Conservation (phyloP, 805 yeast species). For the Candida ascalaphidarum region DNA sequence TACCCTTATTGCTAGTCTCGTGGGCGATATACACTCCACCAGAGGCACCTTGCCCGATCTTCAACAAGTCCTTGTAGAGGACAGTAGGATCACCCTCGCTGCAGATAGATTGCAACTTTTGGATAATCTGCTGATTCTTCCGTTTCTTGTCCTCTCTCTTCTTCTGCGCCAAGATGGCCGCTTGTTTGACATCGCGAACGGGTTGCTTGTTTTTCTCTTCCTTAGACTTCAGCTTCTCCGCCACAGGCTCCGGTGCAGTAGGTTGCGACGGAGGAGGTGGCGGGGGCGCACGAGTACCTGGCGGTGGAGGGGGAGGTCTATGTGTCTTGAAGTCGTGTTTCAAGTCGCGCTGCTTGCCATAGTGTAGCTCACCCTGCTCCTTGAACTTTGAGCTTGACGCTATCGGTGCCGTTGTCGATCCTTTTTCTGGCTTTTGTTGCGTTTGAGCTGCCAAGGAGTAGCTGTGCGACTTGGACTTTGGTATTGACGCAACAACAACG, state of each 20-base stretch:
- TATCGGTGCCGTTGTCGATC: conserved; percentile 32
- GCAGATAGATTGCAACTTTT: conserved; percentile 68
- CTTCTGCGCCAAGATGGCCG: conserved; percentile 49
- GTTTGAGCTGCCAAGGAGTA: conserved; percentile 24
- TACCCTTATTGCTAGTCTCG: conserved; percentile 38
- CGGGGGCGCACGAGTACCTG: conserved; percentile 6
- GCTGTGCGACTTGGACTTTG: conserved; percentile 35
- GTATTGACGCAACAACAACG: conserved; percentile 1
- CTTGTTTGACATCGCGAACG: conserved; percentile 43
- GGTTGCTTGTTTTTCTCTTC: conserved; percentile 21
- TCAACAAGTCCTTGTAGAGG: conserved; percentile 58
- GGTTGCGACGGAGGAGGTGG: conserved; percentile 1
- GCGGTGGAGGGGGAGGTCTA: conserved; percentile 38
- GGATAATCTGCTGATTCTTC: conserved; percentile 63
- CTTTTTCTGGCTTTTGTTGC: conserved; percentile 10
- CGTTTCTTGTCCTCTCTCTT: conserved; percentile 74
- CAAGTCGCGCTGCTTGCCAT: conserved; percentile 11
- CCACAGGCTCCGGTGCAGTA: conserved; percentile 1
- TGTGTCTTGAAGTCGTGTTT: conserved; percentile 22
- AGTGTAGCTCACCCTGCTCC: conserved; percentile 1
- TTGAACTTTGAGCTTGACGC: conserved; percentile 19
- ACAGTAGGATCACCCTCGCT: conserved; percentile 77
- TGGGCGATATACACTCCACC: conserved; percentile 95
- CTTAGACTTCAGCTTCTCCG: not conserved
- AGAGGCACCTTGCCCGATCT: conserved; percentile 97